phyloP scores from a whole-genome alignment of 805 yeast species.

The Candida ficus region DNA sequence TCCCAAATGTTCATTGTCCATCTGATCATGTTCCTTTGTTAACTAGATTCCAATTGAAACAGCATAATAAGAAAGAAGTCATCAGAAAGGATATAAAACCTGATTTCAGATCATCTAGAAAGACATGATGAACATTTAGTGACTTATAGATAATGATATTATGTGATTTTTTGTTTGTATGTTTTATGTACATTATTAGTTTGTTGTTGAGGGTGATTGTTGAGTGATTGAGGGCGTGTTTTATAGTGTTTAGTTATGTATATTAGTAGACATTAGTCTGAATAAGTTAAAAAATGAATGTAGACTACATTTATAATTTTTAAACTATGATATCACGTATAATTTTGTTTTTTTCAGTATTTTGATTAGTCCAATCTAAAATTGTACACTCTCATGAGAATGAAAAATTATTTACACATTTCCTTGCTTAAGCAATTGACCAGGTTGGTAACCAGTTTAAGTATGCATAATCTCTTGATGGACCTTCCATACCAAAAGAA shows the following conservation, averaged over 20 bases:
- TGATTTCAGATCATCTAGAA: conserved; percentile 27
- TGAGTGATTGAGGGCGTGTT: background rate
- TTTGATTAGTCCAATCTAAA: no score
- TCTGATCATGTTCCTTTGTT: conserved; percentile 92
- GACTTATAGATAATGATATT: background rate
- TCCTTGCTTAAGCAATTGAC: conserved; percentile 30
- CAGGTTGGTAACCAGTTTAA: conserved; percentile 46
- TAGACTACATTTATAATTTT: background rate
- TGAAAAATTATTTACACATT: no score
- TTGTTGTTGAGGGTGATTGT: background rate
- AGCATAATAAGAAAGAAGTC: conserved; percentile 29
- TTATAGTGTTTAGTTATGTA: background rate
- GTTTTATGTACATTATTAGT: background rate
- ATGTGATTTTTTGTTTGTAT: background rate
- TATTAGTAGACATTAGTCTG: background rate
- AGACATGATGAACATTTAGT: conserved; percentile 17
- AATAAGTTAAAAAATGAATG: no score
- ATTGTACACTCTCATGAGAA: no score
- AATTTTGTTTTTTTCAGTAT: no score
- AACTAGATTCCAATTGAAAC: conserved; percentile 47
- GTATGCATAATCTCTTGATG: conserved; percentile 33
- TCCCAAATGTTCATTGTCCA: conserved; percentile 91
- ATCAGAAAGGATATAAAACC: conserved; percentile 19
- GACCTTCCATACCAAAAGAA: conserved; percentile 62
- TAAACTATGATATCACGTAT: background rate